Percentiles rank a stretch among this genome's conserved stretches.
Conservation (phyloP, 2,329 filamentous ascomycete genomes). For the Niveomyces coronatus region DNA sequence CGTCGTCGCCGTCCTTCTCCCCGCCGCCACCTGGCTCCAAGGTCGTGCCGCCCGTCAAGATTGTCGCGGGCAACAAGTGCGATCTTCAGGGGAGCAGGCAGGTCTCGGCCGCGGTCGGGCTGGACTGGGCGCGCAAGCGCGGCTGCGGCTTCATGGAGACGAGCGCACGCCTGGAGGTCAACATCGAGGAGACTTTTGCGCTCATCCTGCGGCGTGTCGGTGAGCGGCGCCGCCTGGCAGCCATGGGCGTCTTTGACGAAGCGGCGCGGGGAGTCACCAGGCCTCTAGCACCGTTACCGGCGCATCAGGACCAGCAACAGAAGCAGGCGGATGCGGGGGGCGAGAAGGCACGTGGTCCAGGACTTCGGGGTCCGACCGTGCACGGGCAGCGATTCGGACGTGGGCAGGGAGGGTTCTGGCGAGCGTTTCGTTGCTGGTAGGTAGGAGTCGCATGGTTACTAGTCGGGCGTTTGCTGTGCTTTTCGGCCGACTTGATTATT, state of each 20-base stretch:
- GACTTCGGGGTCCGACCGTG: slow-evolving; percentile 33
- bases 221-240: slow-evolving; percentile 43
- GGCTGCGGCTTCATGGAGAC: slow-evolving; percentile 88
- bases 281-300: slow-evolving; percentile 46
- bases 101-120: slow-evolving; percentile 57
- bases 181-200: slow-evolving; percentile 83
- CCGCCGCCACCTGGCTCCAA: slow-evolving; percentile 27
- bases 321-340: slow-evolving; percentile 15
- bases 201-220: slow-evolving; percentile 53
- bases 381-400: slow-evolving; percentile 34
- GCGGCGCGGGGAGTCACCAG: slow-evolving; percentile 45
- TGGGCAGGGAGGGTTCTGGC: slow-evolving; percentile 41
- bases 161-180: slow-evolving; percentile 72
- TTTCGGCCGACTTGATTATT: too few relatives aligned
- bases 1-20: slow-evolving; percentile 19
- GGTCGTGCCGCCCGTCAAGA: slow-evolving; percentile 64
- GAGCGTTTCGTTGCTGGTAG: slow-evolving; percentile 45
- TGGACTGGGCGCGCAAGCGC: slow-evolving; percentile 65
- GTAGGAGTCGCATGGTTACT: neutral
- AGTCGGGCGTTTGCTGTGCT: neutral
- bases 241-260: slow-evolving; percentile 33
- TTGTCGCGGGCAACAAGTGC: slow-evolving; percentile 80
- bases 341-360: slow-evolving; percentile 36
- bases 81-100: slow-evolving; percentile 61
- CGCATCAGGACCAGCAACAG: neutral